These are phyloP conservation scores for Lasiosphaeriaceae sp. DNA, from an alignment of 495 filamentous ascomycete genomes.

Conservation along the genomic window DNA sequence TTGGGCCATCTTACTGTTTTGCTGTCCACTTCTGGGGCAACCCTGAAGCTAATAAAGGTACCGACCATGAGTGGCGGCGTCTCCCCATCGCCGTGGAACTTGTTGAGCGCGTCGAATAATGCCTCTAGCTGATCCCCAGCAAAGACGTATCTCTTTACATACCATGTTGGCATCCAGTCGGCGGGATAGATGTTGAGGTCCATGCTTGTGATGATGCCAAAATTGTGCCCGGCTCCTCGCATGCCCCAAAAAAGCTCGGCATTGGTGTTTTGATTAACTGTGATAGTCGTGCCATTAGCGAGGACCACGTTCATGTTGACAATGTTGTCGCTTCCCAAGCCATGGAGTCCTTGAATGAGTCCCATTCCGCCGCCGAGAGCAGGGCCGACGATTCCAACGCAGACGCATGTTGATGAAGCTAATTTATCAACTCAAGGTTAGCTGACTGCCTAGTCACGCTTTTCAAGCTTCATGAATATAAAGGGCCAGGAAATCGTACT, in stretches of 20 bases:
- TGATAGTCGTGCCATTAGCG: constrained; percentile 46
- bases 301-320: constrained; percentile 50
- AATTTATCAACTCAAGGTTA: too few relatives aligned
- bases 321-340: constrained; percentile 54
- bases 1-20: too few relatives aligned
- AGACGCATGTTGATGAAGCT: constrained; percentile 30
- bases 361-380: constrained; percentile 59
- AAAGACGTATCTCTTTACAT: constrained; percentile 40
- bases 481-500: too few relatives aligned
- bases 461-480: too few relatives aligned
- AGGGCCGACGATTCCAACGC: constrained; percentile 48
- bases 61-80: too few relatives aligned
- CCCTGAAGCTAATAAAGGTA: too few relatives aligned
- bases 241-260: constrained; percentile 53
- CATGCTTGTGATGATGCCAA: constrained; percentile 52
- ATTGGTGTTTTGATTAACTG: constrained; percentile 26
- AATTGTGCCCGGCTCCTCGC: constrained; percentile 56
- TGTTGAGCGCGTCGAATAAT: constrained; percentile 42
- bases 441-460: too few relatives aligned
- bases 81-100: constrained; percentile 7
- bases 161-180: constrained; percentile 34
- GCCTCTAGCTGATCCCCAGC: constrained; percentile 41
- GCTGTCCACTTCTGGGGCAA: too few relatives aligned
- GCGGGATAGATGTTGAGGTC: constrained; percentile 37
- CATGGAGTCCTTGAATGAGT: constrained; percentile 51